Base-by-base conservation (phyloP, 257 asterid genomes). In the Gentiana macrophylla region DNA sequence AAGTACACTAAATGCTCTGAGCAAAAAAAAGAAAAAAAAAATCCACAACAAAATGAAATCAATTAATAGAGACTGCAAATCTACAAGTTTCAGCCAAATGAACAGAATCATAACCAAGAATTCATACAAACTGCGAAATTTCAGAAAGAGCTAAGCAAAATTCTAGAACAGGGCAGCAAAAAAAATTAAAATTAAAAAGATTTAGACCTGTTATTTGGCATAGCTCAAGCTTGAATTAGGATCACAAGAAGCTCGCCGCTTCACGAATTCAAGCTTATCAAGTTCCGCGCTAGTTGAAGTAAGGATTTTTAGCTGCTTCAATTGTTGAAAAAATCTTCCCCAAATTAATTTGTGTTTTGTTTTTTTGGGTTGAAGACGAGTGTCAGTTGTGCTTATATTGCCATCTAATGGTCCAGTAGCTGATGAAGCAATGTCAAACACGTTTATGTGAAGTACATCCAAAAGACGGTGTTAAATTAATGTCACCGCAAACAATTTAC, bases 181-280 rank as follows among this genome's bases (percentile, higher is more conserved):
- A 41, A 3, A 46, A 34, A 56, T 24, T 46, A 48, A 32, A n/a
- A 10, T 8, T 6, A 35, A 33, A 24, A 6, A 3, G 58, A 24
- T 1, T 6, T 12, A 50, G 52, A 68, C 73, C 68, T 57, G 76
- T 78, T 66, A 56, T 68, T 74, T 51, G 84, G 63, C 90, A 82
- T 82, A 49, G 66, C 62, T 62, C 37, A 38, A 7, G 77, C 60
- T 32, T 78, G 68, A 53, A 70, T 13, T 24, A 47, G 49, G 56
- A 57, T 45, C 12, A 33, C 62, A 37, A 10, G 49, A 51, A 50
- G 49, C 45, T 24, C 5, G 53, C 48, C 56, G 36, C 24, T 32
- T 3, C 5, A 52, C 1, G 32, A 46, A 35, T 63, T 56, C 34
- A 55, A 35, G 72, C 60, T 55, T 53, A 10, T 24, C 8, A 53